phyloP scores from a whole-genome alignment of 129 eudicot genomes.

The Oenanthe sinensis region DNA sequence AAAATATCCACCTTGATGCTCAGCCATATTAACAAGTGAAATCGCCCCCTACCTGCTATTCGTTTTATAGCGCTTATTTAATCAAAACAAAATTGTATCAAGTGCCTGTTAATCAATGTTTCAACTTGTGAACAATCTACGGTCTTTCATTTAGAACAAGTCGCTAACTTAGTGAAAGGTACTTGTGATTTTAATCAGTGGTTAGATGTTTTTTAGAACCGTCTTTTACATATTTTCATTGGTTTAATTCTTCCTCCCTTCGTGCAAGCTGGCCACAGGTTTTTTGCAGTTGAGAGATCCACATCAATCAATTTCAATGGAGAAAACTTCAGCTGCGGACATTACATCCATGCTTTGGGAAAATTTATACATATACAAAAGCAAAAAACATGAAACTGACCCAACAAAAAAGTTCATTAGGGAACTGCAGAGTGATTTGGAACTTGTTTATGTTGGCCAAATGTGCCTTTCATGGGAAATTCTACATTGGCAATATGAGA shows the following conservation, averaged over 20 bases:
- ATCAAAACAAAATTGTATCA: neutral
- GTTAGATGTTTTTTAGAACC: neutral
- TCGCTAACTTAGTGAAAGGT: neutral
- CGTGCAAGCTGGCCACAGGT: slow-evolving; percentile 35
- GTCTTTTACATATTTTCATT: neutral
- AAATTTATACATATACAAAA: slow-evolving; percentile 37
- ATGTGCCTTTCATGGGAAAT: slow-evolving; percentile 98
- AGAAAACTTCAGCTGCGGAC: slow-evolving; percentile 33
- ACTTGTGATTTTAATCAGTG: neutral
- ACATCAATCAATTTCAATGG: slow-evolving; percentile 34
- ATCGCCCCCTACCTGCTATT: neutral
- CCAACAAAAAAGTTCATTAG: slow-evolving; percentile 52
- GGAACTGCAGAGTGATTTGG: slow-evolving; percentile 75
- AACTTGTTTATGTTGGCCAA: slow-evolving; percentile 85
- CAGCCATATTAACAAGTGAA: neutral
- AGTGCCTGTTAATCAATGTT: neutral
- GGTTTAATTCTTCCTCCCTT: neutral
- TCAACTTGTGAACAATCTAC: neutral
- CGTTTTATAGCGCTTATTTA: neutral
- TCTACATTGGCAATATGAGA: slow-evolving; percentile 81
- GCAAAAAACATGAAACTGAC: slow-evolving; percentile 40
- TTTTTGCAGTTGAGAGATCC: slow-evolving; percentile 86
- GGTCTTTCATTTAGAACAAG: neutral
- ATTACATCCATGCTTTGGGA: slow-evolving; percentile 49
- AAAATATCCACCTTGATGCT: neutral